Percentiles rank a stretch among this genome's conserved stretches.
phyloP scores from a whole-genome alignment of 331 rosid species.

The Malus hybrid region DNA sequence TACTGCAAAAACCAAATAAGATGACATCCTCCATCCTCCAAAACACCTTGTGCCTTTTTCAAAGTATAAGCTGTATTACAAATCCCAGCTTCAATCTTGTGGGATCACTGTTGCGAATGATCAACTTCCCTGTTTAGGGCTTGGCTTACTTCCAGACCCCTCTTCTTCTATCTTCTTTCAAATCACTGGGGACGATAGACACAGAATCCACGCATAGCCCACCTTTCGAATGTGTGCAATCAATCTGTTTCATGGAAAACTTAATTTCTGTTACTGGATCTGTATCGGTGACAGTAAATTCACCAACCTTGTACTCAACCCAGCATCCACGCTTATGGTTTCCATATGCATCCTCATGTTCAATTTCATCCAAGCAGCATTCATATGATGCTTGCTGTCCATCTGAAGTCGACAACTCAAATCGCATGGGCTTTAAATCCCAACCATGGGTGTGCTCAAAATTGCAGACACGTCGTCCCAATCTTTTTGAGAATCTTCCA shows the following conservation, averaged over 20 bases:
- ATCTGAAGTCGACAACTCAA: constrained; percentile 50
- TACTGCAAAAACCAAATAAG: constrained; percentile 27
- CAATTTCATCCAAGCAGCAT: constrained; percentile 53
- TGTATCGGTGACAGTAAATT: constrained; percentile 44
- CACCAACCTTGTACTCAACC: constrained; percentile 91
- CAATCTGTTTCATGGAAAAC: constrained; percentile 87
- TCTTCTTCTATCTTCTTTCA: constrained; percentile 42
- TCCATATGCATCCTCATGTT: constrained; percentile 39
- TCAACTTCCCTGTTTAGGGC: constrained; percentile 16
- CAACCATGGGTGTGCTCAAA: constrained; percentile 83
- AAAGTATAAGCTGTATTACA: too few relatives aligned
- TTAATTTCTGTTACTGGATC: constrained; percentile 50
- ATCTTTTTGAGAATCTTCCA: constrained; percentile 60
- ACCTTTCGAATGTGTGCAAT: constrained; percentile 80
- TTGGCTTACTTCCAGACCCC: constrained; percentile 41
- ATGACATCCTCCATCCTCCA: constrained; percentile 31
- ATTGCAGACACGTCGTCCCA: constrained; percentile 61
- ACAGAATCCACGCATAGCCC: constrained; percentile 85
- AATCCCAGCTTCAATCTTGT: too few relatives aligned
- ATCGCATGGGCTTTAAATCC: constrained; percentile 65
- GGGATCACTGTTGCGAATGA: constrained; percentile 8
- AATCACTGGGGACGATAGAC: constrained; percentile 56
- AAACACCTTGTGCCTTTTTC: constrained; percentile 1
- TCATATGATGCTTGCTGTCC: constrained; percentile 56
- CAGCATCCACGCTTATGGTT: constrained; percentile 68